Base-by-base conservation (phyloP, 768 basidiomycete genomes). In the Rhizopogon roseolus region DNA sequence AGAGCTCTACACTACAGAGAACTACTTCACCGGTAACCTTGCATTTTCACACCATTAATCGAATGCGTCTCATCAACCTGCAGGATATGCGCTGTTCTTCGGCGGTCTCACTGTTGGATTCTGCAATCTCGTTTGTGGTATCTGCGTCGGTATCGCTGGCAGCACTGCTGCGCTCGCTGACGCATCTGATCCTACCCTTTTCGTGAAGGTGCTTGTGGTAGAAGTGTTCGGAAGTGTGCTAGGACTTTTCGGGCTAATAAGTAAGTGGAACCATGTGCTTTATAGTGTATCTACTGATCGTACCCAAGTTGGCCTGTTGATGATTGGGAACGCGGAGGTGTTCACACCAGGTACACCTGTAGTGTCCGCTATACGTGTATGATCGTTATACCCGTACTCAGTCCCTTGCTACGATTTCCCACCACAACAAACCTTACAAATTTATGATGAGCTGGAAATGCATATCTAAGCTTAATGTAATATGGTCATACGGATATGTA, bases 171-270 rank as follows among this genome's bases (percentile, higher is more conserved):
- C 97, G 1, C 75, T 98, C 34, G 85, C 93, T 10, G 97, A 98
- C 67, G 97, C 96, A 19, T 90, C 95, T 10, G 95, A 98, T 67
- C 95, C 96, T 3, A 81, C 85, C 37, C 71, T 98, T 34, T 98
- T 99, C 60, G 94, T 98, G 71, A 98, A 96, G 72, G 91, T 98
- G 56, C 82, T 99, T 50, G 86, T 99, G 53, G 90, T 99, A 0
- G 97, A 98, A 65, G 94, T 97, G 40, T 93, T 95, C 66, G 88
- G 86, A 50, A 89, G 88, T 63, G 93, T 97, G 53, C 72, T 97
- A 67, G 95, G 95, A 5, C 73, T 98, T 44, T 98, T 96, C 65
- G 95, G 94, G 17, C 74, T 96, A 58, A 97, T 96, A 61, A 90
- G 93, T 93, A 59, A 55, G 89, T 80, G 11, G 16, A 17, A 6